These are phyloP conservation scores for Harringtonia aguacate DNA, from an alignment of 2,329 filamentous ascomycete genomes.

Conservation along the genomic window DNA sequence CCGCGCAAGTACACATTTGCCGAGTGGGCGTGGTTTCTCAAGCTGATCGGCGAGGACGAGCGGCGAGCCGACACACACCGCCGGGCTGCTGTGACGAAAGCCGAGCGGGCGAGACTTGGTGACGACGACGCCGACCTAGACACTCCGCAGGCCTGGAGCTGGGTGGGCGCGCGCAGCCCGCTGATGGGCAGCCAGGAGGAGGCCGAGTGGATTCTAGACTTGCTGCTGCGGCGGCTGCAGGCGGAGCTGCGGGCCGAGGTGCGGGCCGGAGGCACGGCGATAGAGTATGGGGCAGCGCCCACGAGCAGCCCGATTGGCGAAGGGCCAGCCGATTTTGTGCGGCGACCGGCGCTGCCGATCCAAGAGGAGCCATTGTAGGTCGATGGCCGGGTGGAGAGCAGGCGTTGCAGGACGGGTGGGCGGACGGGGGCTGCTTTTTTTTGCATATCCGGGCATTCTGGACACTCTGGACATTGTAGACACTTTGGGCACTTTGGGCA, in stretches of 20 bases:
- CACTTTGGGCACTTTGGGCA: too few species aligned
- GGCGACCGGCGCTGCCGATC: conserved; percentile 5
- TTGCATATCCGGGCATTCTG: too few species aligned
- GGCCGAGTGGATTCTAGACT: conserved; percentile 62
- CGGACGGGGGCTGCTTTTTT: too few species aligned
- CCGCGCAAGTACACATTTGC: conserved; percentile 64
- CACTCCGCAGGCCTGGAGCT: conserved; percentile 46
- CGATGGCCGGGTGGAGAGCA: too few species aligned
- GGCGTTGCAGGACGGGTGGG: too few species aligned
- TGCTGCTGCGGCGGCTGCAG: conserved; percentile 46
- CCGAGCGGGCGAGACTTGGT: background rate
- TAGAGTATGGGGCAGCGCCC: background rate
- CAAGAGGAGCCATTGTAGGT: conserved; percentile 6
- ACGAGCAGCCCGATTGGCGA: too few species aligned
- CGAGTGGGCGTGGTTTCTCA: conserved; percentile 79
- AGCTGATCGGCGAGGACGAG: conserved; percentile 61
- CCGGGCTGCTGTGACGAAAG: conserved; percentile 18
- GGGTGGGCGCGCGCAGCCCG: conserved; percentile 59
- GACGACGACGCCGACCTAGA: background rate
- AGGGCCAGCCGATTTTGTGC: too few species aligned
- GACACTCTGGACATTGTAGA: too few species aligned
- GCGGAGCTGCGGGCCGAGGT: conserved; percentile 28
- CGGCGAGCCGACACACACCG: conserved; percentile 37
- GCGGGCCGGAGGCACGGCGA: conserved; percentile 10
- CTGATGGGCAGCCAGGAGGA: conserved; percentile 60